Conservation (phyloP, 768 basidiomycete genomes). For the Mycena galopus region DNA sequence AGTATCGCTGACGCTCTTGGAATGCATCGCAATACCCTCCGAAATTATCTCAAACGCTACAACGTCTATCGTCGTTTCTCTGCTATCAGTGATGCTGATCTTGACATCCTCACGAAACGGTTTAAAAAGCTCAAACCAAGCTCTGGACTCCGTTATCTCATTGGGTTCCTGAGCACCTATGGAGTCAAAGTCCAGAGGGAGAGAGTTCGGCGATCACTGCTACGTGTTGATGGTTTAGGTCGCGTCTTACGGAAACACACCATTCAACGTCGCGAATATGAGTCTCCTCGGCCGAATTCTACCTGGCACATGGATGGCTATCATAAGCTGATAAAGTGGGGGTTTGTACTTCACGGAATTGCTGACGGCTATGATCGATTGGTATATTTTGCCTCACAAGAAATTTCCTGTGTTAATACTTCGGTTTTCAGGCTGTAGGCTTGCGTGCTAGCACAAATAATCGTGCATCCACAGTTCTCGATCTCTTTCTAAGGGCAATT, state of each 20-base stretch:
- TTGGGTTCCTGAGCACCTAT: constrained; percentile 38
- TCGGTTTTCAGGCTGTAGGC: constrained; percentile 23
- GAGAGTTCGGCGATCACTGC: constrained; percentile 32
- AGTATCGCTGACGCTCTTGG: constrained; percentile 29
- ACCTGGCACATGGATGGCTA: constrained; percentile 43
- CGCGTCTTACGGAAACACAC: constrained; percentile 37
- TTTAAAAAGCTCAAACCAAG: constrained; percentile 39
- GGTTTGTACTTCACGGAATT: constrained; percentile 46
- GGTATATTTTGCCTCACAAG: constrained; percentile 25
- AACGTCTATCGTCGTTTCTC: constrained; percentile 32
- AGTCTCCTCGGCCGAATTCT: constrained; percentile 35
- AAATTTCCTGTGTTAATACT: neutral
- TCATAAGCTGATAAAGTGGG: constrained; percentile 42
- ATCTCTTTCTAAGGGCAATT: constrained; percentile 26
- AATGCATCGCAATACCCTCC: constrained; percentile 39
- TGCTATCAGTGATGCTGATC: constrained; percentile 34
- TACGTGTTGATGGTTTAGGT: constrained; percentile 41
- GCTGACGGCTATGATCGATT: constrained; percentile 48
- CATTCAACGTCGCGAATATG: constrained; percentile 37
- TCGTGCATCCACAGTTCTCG: constrained; percentile 24
- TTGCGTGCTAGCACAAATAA: constrained; percentile 36
- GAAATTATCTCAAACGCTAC: constrained; percentile 29
- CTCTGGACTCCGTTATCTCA: constrained; percentile 42
- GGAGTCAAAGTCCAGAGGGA: constrained; percentile 40
- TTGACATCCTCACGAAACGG: constrained; percentile 30